phyloP scores from a whole-genome alignment of 2,329 filamentous ascomycete genomes.

The Albophoma yamanashiensis region DNA sequence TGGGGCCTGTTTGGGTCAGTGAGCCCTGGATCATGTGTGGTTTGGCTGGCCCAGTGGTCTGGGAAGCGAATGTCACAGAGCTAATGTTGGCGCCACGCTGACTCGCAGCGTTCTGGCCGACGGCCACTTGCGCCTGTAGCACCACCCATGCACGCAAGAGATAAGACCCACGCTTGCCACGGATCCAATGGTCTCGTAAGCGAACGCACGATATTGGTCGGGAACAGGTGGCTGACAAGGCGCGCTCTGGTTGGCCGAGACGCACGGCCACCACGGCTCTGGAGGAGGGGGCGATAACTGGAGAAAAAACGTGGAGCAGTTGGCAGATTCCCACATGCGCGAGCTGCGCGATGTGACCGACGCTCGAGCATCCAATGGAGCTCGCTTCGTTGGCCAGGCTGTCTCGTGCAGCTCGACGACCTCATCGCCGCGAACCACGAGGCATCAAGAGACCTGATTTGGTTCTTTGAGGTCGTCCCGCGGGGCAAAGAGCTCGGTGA shows the following conservation, averaged over 20 bases:
- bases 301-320: not conserved
- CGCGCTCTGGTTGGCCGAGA: not conserved
- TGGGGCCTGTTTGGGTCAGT: not conserved
- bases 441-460: too few species aligned
- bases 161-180: not conserved
- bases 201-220: not conserved
- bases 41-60: not conserved
- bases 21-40: not conserved
- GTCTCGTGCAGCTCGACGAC: not conserved
- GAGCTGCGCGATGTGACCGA: too few species aligned
- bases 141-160: not conserved
- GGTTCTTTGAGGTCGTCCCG: not conserved
- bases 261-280: not conserved
- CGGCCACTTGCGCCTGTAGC: not conserved
- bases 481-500: not conserved
- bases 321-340: not conserved
- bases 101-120: not conserved
- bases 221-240: not conserved
- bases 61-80: not conserved
- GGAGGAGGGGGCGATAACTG: not conserved
- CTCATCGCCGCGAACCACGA: not conserved
- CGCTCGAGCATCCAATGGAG: not conserved
- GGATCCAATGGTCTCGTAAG: not conserved
- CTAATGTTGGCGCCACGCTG: slow-evolving; percentile 1
- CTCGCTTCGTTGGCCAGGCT: not conserved